Conservation (phyloP, 164 flowering plant genomes). For the Taxillus chinensis region DNA sequence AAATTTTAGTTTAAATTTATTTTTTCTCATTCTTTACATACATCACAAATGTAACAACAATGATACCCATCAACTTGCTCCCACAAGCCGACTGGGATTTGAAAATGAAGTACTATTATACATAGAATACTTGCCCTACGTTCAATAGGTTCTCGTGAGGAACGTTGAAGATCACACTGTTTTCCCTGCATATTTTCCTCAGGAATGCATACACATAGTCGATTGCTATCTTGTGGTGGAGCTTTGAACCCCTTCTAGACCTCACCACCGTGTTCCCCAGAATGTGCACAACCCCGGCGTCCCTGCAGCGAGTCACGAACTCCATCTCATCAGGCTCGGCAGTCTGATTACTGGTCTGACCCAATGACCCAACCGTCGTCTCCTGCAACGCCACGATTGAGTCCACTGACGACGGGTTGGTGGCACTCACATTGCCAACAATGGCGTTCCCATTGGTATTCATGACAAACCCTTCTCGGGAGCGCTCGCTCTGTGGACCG, state of each 20-base stretch:
- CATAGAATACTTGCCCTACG: slow-evolving; percentile 80
- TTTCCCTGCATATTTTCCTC: slow-evolving; percentile 85
- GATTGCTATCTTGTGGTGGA: slow-evolving; percentile 64
- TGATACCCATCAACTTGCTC: too few species aligned
- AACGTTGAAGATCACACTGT: slow-evolving; percentile 67
- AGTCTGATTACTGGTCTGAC: slow-evolving; percentile 37
- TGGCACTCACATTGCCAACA: slow-evolving; percentile 25
- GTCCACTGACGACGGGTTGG: slow-evolving; percentile 41
- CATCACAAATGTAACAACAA: too few species aligned
- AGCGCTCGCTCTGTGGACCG: slow-evolving; percentile 47
- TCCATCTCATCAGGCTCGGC: slow-evolving; percentile 61
- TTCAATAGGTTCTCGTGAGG: slow-evolving; percentile 85
- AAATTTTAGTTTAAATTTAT: too few species aligned
- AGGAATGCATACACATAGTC: slow-evolving; percentile 89
- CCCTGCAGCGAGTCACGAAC: slow-evolving; percentile 60
- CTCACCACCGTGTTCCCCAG: slow-evolving; percentile 78
- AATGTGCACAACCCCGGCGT: slow-evolving; percentile 92
- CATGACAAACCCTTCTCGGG: slow-evolving; percentile 19
- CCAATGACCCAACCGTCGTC: slow-evolving; percentile 26
- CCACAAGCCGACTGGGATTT: too few species aligned
- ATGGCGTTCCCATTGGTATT: slow-evolving; percentile 23
- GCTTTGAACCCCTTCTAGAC: slow-evolving; percentile 59
- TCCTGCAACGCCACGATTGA: slow-evolving; percentile 41
- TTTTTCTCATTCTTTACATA: too few species aligned
- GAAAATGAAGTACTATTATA: slow-evolving; percentile 17